Percentiles rank a stretch among this genome's conserved stretches.
Conservation (phyloP, 192 early-diverging fungal genomes). For the Phlyctochytrium planicorne region DNA sequence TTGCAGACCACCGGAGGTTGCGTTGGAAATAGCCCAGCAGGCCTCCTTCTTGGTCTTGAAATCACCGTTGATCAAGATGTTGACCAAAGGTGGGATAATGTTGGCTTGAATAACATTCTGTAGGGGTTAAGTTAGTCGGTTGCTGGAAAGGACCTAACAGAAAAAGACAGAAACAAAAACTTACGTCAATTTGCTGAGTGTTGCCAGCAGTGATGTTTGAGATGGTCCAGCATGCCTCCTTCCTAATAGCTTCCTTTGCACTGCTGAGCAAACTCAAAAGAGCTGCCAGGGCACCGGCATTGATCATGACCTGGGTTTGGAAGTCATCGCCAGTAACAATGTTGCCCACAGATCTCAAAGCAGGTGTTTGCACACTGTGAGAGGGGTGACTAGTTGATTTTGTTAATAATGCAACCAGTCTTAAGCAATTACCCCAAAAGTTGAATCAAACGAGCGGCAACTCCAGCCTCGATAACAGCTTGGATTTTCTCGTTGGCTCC, state of each 20-base stretch:
- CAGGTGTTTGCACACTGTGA: constrained; percentile 92
- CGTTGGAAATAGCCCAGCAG: constrained; percentile 99
- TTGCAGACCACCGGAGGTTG: constrained; percentile 85
- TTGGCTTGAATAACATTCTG: constrained; percentile 94
- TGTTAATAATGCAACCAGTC: constrained; percentile 4
- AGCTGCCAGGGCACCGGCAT: constrained; percentile 80
- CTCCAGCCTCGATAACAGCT: constrained; percentile 93
- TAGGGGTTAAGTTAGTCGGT: not conserved
- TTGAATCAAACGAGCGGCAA: constrained; percentile 91
- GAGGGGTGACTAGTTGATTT: constrained; percentile 58
- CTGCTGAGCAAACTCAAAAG: constrained; percentile 80
- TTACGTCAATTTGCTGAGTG: constrained; percentile 76
- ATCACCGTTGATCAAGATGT: constrained; percentile 83
- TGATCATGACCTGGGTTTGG: constrained; percentile 95
- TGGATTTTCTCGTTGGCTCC: constrained; percentile 97
- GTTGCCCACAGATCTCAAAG: constrained; percentile 95
- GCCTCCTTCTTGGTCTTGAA: constrained; percentile 99
- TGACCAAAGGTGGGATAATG: constrained; percentile 87
- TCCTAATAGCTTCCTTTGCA: constrained; percentile 93
- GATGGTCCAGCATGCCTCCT: constrained; percentile 99
- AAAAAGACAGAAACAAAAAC: constrained; percentile 13
- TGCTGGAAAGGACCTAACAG: too few species aligned
- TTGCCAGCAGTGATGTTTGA: constrained; percentile 99
- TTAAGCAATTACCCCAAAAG: constrained; percentile 64
- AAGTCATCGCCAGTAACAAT: constrained; percentile 98